These are phyloP conservation scores for Macroventuria anomochaeta DNA, from an alignment of 2,329 filamentous ascomycete genomes.

Conservation along the genomic window DNA sequence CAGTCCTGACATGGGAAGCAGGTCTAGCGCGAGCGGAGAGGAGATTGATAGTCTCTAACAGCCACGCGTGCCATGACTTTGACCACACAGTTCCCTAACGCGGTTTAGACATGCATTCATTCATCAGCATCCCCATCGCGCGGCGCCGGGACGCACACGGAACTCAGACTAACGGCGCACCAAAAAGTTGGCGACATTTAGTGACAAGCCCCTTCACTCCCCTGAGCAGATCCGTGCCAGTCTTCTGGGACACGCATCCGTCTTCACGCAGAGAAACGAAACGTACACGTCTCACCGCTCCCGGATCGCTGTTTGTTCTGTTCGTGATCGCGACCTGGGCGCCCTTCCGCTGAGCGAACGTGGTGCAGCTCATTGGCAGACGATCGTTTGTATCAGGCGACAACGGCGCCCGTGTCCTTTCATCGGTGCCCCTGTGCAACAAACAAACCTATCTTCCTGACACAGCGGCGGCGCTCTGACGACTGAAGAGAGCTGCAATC, in stretches of 20 bases:
- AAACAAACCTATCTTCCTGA: constrained; percentile 24
- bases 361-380: constrained; percentile 32
- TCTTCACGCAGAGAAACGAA: constrained; percentile 19
- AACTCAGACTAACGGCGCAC: constrained; percentile 35
- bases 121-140: constrained; percentile 28
- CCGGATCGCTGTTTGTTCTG: constrained; percentile 12
- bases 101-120: constrained; percentile 31
- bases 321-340: constrained; percentile 15
- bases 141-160: constrained; percentile 45
- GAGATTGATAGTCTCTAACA: constrained; percentile 19
- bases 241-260: constrained; percentile 26
- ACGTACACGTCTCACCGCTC: constrained; percentile 31
- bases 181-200: constrained; percentile 25
- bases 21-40: constrained; percentile 33
- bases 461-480: constrained; percentile 25
- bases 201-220: constrained; percentile 28
- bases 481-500: constrained; percentile 17
- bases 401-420: constrained; percentile 25
- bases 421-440: constrained; percentile 29
- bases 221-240: constrained; percentile 42
- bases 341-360: constrained; percentile 18
- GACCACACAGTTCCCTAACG: constrained; percentile 20
- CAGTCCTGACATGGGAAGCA: constrained; percentile 29
- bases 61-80: constrained; percentile 15
- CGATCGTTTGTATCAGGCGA: constrained; percentile 18